Base-by-base conservation (phyloP, 202 grass and related monocot genomes). In the Panicum virgatum region DNA sequence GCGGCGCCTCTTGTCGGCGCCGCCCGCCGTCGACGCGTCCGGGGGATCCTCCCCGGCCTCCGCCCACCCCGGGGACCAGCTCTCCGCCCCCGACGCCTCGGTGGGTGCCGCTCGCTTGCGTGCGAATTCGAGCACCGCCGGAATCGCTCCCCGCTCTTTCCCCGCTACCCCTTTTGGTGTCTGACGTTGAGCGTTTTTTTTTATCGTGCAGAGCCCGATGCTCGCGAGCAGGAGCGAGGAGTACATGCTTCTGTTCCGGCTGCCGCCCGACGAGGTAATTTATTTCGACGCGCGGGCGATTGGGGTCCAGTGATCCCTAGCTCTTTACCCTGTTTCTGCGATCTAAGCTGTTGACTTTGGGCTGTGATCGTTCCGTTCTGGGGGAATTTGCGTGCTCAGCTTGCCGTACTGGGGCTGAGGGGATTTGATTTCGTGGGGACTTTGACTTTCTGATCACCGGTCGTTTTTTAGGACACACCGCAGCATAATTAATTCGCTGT, bases 231-330 rank as follows among this genome's bases (percentile, higher is more conserved):
- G 91, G 84, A 99, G 96, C 89, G 96, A 96, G 81, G 96, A 99
- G 71, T 99, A 99, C 81, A 87, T 85, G 77, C 85, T 99, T 36
- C 88, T 99, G 68, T 99, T 99, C 78, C 88, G 89, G 20, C 80
- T 99, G 51, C 93, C 97, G 42, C 38, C 82, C 27, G 91, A 94
- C 57, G 97, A 99, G 97, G 97, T 99, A 75, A 92, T 82, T 75
- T n/a, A n/a, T n/a, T n/a, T n/a, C 23, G 23, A 45, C 30, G 36
- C 64, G 0, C 22, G 40, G 38, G n/a, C 51, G 3, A 26, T 40
- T n/a, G 36, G 37, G 38, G 64, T 14, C 66, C 25, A 50, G 36
- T 69, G 67, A 12, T 47, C 63, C 72, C 30, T 48, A 30, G 13
- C 36, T 50, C 50, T 12, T 42, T 53, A 43, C 16, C 45, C 53